A percentile compares a stretch with the other conserved stretches of the same genome.
phyloP scores from a whole-genome alignment of 139 green algal genomes.

The Klebsormidium nitens region DNA sequence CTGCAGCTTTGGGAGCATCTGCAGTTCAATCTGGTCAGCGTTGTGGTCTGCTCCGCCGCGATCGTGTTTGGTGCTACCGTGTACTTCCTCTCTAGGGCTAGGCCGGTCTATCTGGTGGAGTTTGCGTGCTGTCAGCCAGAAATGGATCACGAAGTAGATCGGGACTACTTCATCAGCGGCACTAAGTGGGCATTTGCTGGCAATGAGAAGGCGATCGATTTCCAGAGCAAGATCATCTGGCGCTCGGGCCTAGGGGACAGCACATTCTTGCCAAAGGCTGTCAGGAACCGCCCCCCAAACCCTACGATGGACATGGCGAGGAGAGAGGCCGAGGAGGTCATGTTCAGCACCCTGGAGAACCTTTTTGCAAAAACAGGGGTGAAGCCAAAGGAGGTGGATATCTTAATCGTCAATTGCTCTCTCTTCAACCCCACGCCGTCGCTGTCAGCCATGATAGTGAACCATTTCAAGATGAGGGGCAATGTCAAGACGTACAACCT shows the following conservation, averaged over 20 bases:
- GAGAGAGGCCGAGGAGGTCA: slow-evolving; percentile 81
- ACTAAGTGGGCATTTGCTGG: slow-evolving; percentile 44
- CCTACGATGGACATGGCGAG: slow-evolving; percentile 66
- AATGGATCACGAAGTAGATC: too few species aligned
- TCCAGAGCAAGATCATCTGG: slow-evolving; percentile 84
- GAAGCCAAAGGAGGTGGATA: slow-evolving; percentile 71
- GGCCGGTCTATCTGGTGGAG: slow-evolving; percentile 89
- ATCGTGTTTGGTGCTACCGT: slow-evolving; percentile 30
- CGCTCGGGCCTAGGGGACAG: slow-evolving; percentile 81
- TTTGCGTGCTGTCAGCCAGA: slow-evolving; percentile 69
- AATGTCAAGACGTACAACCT: slow-evolving; percentile 93
- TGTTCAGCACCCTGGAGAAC: slow-evolving; percentile 50
- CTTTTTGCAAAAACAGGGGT: slow-evolving; percentile 52
- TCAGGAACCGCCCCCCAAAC: slow-evolving; percentile 44
- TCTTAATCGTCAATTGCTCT: slow-evolving; percentile 93
- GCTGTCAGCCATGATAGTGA: slow-evolving; percentile 92
- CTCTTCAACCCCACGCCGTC: slow-evolving; percentile 96
- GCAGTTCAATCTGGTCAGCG: slow-evolving; percentile 78
- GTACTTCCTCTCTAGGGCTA: slow-evolving; percentile 13
- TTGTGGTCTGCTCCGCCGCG: slow-evolving; percentile 9
- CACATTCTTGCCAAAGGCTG: slow-evolving; percentile 80
- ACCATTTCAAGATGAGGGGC: slow-evolving; percentile 87
- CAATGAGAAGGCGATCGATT: slow-evolving; percentile 67
- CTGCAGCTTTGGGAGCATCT: slow-evolving; percentile 75
- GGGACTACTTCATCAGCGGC: slow-evolving; percentile 25